A percentile compares a stretch with the other conserved stretches of the same genome.
phyloP scores from a whole-genome alignment of 345 rosid species.

The Ceriops decandra region DNA sequence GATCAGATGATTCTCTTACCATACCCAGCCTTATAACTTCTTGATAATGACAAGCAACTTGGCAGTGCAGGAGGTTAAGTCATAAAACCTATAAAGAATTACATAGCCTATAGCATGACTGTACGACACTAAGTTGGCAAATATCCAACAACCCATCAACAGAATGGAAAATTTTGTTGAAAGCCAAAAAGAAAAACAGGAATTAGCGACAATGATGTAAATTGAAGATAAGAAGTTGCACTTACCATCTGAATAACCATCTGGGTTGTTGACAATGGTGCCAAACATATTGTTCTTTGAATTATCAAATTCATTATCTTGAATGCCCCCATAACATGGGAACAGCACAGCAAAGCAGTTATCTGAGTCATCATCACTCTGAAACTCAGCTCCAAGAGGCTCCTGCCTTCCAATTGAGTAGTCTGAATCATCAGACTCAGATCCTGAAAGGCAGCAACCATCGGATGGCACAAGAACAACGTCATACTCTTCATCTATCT shows the following conservation, averaged over 20 bases:
- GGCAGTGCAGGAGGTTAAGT: background rate
- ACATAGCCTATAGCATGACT: background rate
- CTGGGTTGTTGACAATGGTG: slow-evolving; percentile 39
- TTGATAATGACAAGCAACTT: background rate
- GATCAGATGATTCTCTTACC: background rate
- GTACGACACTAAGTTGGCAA: too few species aligned
- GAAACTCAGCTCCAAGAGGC: slow-evolving; percentile 69
- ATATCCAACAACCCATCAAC: background rate
- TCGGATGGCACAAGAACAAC: slow-evolving; percentile 74
- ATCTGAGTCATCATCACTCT: slow-evolving; percentile 53
- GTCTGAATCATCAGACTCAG: slow-evolving; percentile 70
- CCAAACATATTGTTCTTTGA: slow-evolving; percentile 33
- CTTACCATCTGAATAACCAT: slow-evolving; percentile 46
- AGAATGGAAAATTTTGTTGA: background rate
- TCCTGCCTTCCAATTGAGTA: slow-evolving; percentile 79
- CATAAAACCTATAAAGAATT: background rate
- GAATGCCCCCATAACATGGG: slow-evolving; percentile 52
- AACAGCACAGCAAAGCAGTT: slow-evolving; percentile 68
- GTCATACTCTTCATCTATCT: slow-evolving; percentile 63
- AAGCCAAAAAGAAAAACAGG: background rate
- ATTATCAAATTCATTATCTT: slow-evolving; percentile 30
- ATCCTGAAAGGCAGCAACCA: slow-evolving; percentile 68
- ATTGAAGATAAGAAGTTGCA: slow-evolving; percentile 8
- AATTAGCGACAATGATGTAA: background rate
- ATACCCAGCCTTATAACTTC: background rate